Conservation (phyloP, 139 green algal genomes). For the Yamagishiella unicocca region DNA sequence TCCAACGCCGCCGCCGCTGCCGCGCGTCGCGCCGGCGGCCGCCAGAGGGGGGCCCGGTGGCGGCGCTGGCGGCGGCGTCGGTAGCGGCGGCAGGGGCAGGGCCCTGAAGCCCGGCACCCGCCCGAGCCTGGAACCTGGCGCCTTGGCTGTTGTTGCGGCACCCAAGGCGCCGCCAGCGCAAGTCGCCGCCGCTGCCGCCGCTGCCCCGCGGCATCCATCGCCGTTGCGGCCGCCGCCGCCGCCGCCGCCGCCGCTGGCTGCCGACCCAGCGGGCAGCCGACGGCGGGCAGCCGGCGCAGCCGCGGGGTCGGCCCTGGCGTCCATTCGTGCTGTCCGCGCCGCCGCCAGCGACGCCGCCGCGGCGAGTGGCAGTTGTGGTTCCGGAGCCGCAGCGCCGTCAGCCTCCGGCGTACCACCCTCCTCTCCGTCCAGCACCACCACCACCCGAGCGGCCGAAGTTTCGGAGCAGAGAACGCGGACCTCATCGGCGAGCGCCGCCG, state of each 20-base stretch:
- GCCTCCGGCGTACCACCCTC: too few relatives aligned
- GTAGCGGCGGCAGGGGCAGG: neutral
- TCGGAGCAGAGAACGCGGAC: too few relatives aligned
- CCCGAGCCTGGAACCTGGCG: too few relatives aligned
- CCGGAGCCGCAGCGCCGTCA: too few relatives aligned
- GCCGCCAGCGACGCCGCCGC: neutral
- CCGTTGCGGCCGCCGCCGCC: neutral
- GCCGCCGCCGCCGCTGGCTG: neutral
- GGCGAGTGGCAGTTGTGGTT: too few relatives aligned
- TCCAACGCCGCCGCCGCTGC: slow-evolving; percentile 27
- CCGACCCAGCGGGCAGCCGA: neutral
- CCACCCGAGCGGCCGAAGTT: too few relatives aligned
- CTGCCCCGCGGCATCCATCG: too few relatives aligned
- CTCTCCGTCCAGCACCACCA: neutral
- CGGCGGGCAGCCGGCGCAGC: neutral
- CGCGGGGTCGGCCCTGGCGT: neutral
- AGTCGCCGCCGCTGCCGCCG: neutral
- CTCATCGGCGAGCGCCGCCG: too few relatives aligned
- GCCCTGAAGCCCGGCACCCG: neutral
- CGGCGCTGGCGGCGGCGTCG: neutral
- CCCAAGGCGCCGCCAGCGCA: neutral
- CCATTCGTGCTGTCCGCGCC: neutral
- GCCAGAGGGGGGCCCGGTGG: neutral
- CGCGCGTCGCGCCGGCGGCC: neutral
- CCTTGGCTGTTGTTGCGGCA: neutral